Evolutionary conservation across 805 yeast species (phyloP).

Genomic region (Priceomyces carsonii): DNA sequence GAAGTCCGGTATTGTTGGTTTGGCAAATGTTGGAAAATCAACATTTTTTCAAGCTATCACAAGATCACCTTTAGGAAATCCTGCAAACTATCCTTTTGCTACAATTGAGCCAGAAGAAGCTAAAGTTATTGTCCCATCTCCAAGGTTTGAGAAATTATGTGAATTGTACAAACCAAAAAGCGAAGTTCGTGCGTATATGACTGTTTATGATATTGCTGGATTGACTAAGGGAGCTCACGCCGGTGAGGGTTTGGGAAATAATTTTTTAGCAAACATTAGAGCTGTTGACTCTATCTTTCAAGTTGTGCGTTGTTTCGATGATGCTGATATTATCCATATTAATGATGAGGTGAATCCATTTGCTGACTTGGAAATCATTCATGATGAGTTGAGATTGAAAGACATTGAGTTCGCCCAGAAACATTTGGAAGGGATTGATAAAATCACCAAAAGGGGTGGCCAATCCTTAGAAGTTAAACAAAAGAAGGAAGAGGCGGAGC

Average conservation of each 20-base stretch:
- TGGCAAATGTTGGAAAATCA: conserved; percentile 94
- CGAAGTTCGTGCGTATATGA: conserved; percentile 88
- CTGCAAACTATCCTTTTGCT: conserved; percentile 98
- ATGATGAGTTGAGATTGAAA: conserved; percentile 89
- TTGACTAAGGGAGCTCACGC: conserved; percentile 94
- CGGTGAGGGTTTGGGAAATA: conserved; percentile 98
- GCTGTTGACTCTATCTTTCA: conserved; percentile 98
- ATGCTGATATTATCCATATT: conserved; percentile 95
- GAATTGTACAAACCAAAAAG: conserved; percentile 79
- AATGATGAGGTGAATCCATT: conserved; percentile 92
- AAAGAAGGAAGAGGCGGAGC: conserved; percentile 80
- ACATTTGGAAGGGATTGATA: conserved; percentile 73
- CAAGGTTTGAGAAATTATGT: conserved; percentile 76
- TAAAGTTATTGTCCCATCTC: conserved; percentile 89
- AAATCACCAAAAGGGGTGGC: conserved; percentile 83
- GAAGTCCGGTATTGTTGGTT: conserved; percentile 83
- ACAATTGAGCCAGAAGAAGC: conserved; percentile 99
- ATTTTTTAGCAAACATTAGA: conserved; percentile 93
- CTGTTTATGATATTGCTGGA: conserved; percentile 97
- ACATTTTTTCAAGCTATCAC: conserved; percentile 98
- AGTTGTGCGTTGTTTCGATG: conserved; percentile 96
- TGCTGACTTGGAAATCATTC: conserved; percentile 90
- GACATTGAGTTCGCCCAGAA: conserved; percentile 94
- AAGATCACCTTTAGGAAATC: conserved; percentile 87
- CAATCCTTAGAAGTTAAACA: conserved; percentile 87